Evolutionary conservation across 2,329 filamentous ascomycete species (phyloP).

Genomic region (Epichloe amarillans): DNA sequence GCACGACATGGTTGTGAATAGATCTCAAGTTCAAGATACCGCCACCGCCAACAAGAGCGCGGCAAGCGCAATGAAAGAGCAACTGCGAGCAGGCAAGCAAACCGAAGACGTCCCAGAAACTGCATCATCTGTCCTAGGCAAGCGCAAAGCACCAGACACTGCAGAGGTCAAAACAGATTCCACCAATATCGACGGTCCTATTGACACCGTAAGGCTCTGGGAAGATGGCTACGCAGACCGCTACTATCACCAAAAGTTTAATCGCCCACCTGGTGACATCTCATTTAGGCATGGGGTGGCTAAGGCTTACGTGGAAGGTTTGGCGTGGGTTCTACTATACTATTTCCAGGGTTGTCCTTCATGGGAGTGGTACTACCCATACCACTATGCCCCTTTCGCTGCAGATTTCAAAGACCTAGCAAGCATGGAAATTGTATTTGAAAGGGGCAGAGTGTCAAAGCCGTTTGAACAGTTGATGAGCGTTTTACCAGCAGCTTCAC

Average conservation of each 20-base stretch:
- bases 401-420: conserved; percentile 80
- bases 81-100: conserved; percentile 41
- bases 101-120: conserved; percentile 13
- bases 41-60: conserved; percentile 89
- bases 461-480: conserved; percentile 99
- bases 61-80: conserved; percentile 73
- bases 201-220: conserved; percentile 82
- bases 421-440: conserved; percentile 67
- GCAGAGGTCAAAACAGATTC: neutral
- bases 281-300: conserved; percentile 84
- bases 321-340: conserved; percentile 90
- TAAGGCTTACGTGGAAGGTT: conserved; percentile 81
- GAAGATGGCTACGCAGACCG: conserved; percentile 89
- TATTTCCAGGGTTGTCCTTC: conserved; percentile 98
- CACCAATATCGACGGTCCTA: conserved; percentile 37
- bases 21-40: conserved; percentile 49
- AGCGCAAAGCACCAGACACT: conserved; percentile 52
- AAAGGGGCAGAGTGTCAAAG: conserved; percentile 71
- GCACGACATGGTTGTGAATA: conserved; percentile 79
- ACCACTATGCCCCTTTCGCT: conserved; percentile 96
- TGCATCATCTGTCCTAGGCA: conserved; percentile 44
- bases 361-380: conserved; percentile 99
- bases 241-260: conserved; percentile 96
- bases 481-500: conserved; percentile 83
- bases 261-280: conserved; percentile 65